Evolutionary conservation across 768 basidiomycete species (phyloP).

Genomic region (Hortiboletus flavorubellus): DNA sequence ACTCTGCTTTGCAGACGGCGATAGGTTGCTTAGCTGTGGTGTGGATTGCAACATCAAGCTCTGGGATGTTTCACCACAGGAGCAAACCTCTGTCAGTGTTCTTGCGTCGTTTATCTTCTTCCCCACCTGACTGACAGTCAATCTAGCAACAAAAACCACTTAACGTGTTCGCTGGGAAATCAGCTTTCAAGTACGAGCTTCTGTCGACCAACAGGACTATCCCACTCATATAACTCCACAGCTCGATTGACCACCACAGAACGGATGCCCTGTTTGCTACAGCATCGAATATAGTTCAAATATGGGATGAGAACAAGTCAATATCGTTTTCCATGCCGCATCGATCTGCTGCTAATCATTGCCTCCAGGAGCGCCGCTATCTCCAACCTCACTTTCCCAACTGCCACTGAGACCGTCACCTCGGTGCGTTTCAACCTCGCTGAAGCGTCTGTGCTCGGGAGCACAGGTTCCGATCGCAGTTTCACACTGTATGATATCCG

Average conservation of each 20-base stretch:
- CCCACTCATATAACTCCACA: slow-evolving; percentile 29
- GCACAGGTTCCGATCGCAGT: slow-evolving; percentile 91
- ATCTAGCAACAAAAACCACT: slow-evolving; percentile 52
- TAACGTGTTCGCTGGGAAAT: slow-evolving; percentile 79
- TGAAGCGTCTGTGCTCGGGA: slow-evolving; percentile 92
- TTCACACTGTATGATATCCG: slow-evolving; percentile 96
- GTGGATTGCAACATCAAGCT: slow-evolving; percentile 81
- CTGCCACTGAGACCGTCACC: slow-evolving; percentile 84
- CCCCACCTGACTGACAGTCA: slow-evolving; percentile 3
- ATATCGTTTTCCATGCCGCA: not conserved
- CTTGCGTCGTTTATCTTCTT: not conserved
- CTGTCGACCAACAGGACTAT: not conserved
- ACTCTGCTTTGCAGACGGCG: slow-evolving; percentile 64
- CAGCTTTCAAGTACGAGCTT: slow-evolving; percentile 77
- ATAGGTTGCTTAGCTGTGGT: slow-evolving; percentile 72
- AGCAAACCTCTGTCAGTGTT: slow-evolving; percentile 38
- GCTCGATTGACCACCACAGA: slow-evolving; percentile 92
- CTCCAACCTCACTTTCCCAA: slow-evolving; percentile 83
- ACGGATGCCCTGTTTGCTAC: slow-evolving; percentile 90
- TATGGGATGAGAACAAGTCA: slow-evolving; percentile 97
- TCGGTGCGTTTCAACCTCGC: slow-evolving; percentile 90
- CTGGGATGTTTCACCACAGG: slow-evolving; percentile 54
- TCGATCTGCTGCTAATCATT: slow-evolving; percentile 7
- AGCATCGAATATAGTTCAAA: slow-evolving; percentile 87
- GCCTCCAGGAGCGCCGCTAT: slow-evolving; percentile 69